Conservation (phyloP, 75 land plant species). For the Picea glauca region DNA sequence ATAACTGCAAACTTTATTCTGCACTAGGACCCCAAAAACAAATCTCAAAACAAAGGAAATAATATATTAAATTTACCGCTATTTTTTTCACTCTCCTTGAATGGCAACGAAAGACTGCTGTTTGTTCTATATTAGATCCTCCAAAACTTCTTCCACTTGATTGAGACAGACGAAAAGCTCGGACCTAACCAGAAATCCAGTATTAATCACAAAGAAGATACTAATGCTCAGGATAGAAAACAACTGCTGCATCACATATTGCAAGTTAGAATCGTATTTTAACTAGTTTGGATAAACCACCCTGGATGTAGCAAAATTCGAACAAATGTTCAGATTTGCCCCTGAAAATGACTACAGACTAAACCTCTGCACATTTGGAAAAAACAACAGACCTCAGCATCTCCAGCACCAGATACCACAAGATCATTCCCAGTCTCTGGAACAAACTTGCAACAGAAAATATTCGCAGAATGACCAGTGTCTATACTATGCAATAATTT, state of each 20-base stretch:
- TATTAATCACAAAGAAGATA: background rate
- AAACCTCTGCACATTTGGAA: background rate
- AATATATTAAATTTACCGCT: slow-evolving; percentile 56
- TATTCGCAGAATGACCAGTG: slow-evolving; percentile 87
- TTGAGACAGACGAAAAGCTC: slow-evolving; percentile 75
- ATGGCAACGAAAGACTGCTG: slow-evolving; percentile 87
- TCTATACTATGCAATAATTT: slow-evolving; percentile 75
- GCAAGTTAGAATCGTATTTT: background rate
- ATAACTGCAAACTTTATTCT: background rate
- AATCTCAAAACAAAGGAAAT: background rate
- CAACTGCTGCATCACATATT: too few species aligned
- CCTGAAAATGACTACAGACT: background rate
- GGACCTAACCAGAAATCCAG: slow-evolving; percentile 53
- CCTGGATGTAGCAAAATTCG: background rate
- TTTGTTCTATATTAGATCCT: slow-evolving; percentile 42
- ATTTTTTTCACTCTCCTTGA: slow-evolving; percentile 89
- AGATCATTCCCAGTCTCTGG: slow-evolving; percentile 95
- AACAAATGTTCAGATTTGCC: background rate
- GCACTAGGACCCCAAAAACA: background rate
- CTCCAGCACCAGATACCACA: slow-evolving; percentile 94
- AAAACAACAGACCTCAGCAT: slow-evolving; percentile 66
- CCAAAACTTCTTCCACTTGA: slow-evolving; percentile 34
- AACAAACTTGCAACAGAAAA: slow-evolving; percentile 92
- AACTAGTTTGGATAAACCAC: background rate
- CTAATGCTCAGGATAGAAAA: background rate